Evolutionary conservation across 768 basidiomycete genomes (phyloP).

Genomic region (Tulasnella sp.): DNA sequence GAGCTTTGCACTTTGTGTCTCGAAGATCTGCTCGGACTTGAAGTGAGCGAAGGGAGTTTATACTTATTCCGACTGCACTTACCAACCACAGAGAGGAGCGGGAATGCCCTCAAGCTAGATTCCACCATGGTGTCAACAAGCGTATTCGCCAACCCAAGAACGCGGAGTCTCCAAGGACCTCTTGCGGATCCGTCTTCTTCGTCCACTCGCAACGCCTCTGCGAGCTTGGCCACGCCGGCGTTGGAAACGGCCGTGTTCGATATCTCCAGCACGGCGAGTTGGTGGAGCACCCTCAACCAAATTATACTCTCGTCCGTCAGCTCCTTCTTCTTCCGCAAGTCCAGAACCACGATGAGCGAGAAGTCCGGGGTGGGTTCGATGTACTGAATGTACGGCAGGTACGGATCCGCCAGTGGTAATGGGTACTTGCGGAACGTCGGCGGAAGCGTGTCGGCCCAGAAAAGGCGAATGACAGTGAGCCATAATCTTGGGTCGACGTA

Average conservation of each 20-base stretch:
- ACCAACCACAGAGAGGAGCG: slow-evolving; percentile 67
- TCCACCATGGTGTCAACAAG: slow-evolving; percentile 54
- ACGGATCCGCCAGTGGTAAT: slow-evolving; percentile 58
- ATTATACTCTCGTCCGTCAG: slow-evolving; percentile 62
- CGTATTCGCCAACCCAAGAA: slow-evolving; percentile 57
- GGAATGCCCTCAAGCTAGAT: slow-evolving; percentile 52
- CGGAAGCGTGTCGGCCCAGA: slow-evolving; percentile 54
- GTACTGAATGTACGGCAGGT: slow-evolving; percentile 60
- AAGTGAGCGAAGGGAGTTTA: background rate
- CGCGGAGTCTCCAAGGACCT: slow-evolving; percentile 64
- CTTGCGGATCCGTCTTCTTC: slow-evolving; percentile 39
- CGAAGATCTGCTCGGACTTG: background rate
- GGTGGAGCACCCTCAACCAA: slow-evolving; percentile 56
- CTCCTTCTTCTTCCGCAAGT: slow-evolving; percentile 58
- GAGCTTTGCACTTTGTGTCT: slow-evolving; percentile 5
- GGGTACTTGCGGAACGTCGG: slow-evolving; percentile 47
- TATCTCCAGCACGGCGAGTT: slow-evolving; percentile 67
- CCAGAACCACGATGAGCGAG: slow-evolving; percentile 61
- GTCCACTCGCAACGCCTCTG: slow-evolving; percentile 52
- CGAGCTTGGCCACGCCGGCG: slow-evolving; percentile 57
- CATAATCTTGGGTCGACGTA: slow-evolving; percentile 62
- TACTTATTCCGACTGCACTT: slow-evolving; percentile 39
- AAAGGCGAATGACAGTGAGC: slow-evolving; percentile 64
- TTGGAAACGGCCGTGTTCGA: slow-evolving; percentile 57
- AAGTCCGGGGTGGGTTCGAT: slow-evolving; percentile 54